A percentile compares a stretch with the other conserved stretches of the same genome.
These are phyloP conservation scores for Pseudopyrenochaeta lycopersici DNA, from an alignment of 2,329 filamentous ascomycete genomes.

Conservation along the genomic window DNA sequence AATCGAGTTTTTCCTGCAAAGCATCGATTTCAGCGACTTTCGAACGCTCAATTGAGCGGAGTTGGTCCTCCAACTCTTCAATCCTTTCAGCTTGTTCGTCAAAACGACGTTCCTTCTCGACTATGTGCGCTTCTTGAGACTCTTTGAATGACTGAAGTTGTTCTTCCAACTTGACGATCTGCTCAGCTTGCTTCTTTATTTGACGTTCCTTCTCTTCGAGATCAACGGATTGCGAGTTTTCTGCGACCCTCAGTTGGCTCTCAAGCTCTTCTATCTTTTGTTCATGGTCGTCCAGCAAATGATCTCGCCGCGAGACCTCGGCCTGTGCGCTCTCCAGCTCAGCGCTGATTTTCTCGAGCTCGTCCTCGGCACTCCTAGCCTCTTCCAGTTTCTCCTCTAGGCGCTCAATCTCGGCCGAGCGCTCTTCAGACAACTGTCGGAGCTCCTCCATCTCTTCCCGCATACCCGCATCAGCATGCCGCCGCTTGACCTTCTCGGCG, in stretches of 20 bases:
- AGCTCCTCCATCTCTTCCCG: constrained; percentile 67
- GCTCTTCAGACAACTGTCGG: constrained; percentile 55
- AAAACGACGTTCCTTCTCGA: constrained; percentile 40
- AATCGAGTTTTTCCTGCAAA: constrained; percentile 52
- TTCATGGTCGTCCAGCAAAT: constrained; percentile 49
- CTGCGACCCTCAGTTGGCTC: constrained; percentile 39
- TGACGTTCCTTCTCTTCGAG: constrained; percentile 42
- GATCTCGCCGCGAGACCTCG: constrained; percentile 45
- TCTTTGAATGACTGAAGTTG: constrained; percentile 36
- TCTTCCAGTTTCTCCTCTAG: constrained; percentile 47
- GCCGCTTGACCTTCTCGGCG: constrained; percentile 80
- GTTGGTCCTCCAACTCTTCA: constrained; percentile 44
- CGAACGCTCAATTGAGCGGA: constrained; percentile 34
- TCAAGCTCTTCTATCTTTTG: constrained; percentile 48
- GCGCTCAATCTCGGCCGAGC: constrained; percentile 45
- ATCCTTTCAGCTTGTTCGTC: constrained; percentile 45
- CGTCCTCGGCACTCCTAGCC: constrained; percentile 39
- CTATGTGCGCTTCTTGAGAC: constrained; percentile 26
- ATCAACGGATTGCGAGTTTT: constrained; percentile 38
- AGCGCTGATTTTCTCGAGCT: constrained; percentile 45
- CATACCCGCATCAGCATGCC: constrained; percentile 75
- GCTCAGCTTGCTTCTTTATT: constrained; percentile 39
- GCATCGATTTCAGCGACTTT: constrained; percentile 55
- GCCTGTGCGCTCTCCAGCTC: constrained; percentile 47
- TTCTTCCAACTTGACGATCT: constrained; percentile 38